These are phyloP conservation scores for Puccinia hordei DNA, from an alignment of 1,284 basidiomycete genomes.

Conservation along the genomic window DNA sequence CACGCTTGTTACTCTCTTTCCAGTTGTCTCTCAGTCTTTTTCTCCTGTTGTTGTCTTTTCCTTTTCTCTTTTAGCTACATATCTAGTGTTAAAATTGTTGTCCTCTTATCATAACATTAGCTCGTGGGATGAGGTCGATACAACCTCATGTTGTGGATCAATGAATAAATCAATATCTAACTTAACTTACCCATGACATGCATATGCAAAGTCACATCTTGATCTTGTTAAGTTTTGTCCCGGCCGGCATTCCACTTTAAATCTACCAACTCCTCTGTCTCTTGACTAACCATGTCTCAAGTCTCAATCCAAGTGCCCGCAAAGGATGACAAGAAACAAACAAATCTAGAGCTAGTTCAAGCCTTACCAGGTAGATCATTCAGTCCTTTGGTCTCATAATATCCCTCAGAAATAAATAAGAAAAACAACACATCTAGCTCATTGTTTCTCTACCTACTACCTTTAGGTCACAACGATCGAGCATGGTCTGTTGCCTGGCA, in stretches of 20 bases:
- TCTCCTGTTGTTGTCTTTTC: too few species aligned
- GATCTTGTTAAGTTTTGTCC: not conserved
- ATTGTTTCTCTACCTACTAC: constrained; percentile 5
- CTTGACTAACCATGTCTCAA: constrained; percentile 16
- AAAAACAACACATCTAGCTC: not conserved
- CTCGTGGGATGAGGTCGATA: too few species aligned
- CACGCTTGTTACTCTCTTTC: too few species aligned
- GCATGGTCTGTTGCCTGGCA: constrained; percentile 49
- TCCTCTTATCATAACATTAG: too few species aligned
- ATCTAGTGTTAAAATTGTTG: too few species aligned
- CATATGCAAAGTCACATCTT: not conserved
- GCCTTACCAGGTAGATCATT: constrained; percentile 22
- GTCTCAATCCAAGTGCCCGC: not conserved
- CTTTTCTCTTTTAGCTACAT: too few species aligned
- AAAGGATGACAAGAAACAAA: not conserved
- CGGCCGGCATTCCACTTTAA: too few species aligned
- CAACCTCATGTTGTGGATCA: too few species aligned
- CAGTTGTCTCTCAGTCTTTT: too few species aligned
- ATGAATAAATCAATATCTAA: too few species aligned
- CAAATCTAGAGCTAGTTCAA: constrained; percentile 18
- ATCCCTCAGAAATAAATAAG: not conserved
- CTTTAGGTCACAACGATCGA: constrained; percentile 45
- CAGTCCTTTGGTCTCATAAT: not conserved
- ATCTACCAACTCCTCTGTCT: too few species aligned
- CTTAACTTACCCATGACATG: too few species aligned